Evolutionary conservation across 352 stramenopile genomes (phyloP), one percentile per base, ranked within the genome.

Genomic region (Phytophthora brassicae): DNA sequence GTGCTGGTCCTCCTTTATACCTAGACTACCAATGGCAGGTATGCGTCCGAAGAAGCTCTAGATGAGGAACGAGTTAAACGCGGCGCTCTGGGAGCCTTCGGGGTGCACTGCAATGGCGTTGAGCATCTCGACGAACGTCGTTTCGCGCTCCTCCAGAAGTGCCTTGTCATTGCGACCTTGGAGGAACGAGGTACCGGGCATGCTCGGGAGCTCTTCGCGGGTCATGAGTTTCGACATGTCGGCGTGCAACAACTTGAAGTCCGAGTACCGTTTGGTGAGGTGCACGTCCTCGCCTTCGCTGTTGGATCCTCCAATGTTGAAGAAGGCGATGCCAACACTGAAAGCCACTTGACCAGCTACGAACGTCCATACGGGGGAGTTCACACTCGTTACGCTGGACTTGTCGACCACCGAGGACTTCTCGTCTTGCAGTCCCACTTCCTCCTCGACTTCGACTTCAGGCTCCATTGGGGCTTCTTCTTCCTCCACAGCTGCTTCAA

Each of bases 191-290:
- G 69, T 70, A 54, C 73, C 79, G 6, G 81, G 78, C 33, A 90
- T 67, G 11, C 66, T 31, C 13, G 81, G 81, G 12, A 92, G 69
- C 43, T 83, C 81, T 8, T 81, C 75, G 17, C 68, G 59, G 43
- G 64, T 67, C 80, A 89, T 88, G 62, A 88, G 33, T 28, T 75
- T 80, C 28, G 69, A 57, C 55, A 90, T 70, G 31, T 88, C 62
- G 16, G 68, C 48, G 55, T 89, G 75, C 19, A 92, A 68, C 23
- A 66, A 44, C 68, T 89, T 90, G 65, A 92, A 92, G 46, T 92
- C 81, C 35, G 82, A 90, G 70, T 84, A 92, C 42, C 83, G 77
- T 66, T 92, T 92, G 42, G 72, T 68, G 29, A 89, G 46, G 55
- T 70, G 61, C 23, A 77, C 35, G 9, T 78, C 64, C 36, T 75